Conservation (phyloP, 768 basidiomycete species). For the Rhodotorula paludigena region DNA sequence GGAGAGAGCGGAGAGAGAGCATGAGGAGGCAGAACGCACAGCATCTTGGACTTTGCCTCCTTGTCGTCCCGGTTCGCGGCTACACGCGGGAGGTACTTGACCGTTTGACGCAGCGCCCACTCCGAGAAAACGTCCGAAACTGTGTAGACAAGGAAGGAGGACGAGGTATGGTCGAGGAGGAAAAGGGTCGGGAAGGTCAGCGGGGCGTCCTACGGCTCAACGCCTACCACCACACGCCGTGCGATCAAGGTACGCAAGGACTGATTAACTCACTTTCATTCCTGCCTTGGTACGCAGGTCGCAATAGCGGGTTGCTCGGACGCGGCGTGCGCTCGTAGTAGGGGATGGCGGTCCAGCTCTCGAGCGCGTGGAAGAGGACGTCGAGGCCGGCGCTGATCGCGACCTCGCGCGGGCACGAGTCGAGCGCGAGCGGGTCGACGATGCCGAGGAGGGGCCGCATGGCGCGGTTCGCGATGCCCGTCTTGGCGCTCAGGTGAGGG, state of each 20-base stretch:
- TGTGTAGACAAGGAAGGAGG: not conserved
- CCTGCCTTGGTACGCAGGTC: conserved; percentile 89
- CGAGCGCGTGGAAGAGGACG: conserved; percentile 82
- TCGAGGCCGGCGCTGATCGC: conserved; percentile 87
- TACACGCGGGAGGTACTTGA: conserved; percentile 77
- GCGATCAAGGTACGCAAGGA: no score
- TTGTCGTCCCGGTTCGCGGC: conserved; percentile 70
- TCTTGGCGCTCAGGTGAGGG: conserved; percentile 92
- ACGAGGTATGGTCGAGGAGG: no score
- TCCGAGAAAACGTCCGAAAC: conserved; percentile 89
- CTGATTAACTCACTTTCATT: conserved; percentile 56
- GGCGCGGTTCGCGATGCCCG: conserved; percentile 87
- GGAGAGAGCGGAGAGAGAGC: no score
- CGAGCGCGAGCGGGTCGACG: conserved; percentile 79
- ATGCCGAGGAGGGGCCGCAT: conserved; percentile 84
- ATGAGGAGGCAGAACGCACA: conserved; percentile 45
- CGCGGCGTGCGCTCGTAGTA: conserved; percentile 85
- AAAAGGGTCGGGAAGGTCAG: not conserved
- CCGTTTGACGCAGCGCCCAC: conserved; percentile 82
- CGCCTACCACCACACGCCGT: not conserved
- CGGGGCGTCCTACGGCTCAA: not conserved
- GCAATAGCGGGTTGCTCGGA: conserved; percentile 78
- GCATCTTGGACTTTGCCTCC: conserved; percentile 85
- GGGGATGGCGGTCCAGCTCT: conserved; percentile 91
- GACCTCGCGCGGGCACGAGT: conserved; percentile 72